These are phyloP conservation scores for Alectoria sarmentosa DNA, from an alignment of 495 filamentous ascomycete species.

Conservation along the genomic window DNA sequence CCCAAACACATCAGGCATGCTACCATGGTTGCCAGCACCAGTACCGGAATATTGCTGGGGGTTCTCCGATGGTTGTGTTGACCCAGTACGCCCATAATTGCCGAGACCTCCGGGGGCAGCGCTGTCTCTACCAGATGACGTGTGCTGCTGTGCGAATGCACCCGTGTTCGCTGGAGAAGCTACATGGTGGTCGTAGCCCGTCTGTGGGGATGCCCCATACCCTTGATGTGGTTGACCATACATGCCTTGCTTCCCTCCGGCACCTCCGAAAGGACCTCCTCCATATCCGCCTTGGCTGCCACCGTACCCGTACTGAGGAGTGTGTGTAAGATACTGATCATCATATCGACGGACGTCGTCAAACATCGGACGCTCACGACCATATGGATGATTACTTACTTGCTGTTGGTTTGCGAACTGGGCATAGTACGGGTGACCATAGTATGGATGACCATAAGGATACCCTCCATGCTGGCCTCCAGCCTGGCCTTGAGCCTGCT, in stretches of 20 bases:
- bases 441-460: constrained; percentile 72
- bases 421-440: constrained; percentile 69
- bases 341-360: constrained; percentile 51
- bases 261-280: constrained; percentile 32
- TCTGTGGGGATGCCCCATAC: constrained; percentile 65
- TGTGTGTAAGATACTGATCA: constrained; percentile 48
- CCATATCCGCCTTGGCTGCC: constrained; percentile 68
- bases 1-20: constrained; percentile 71
- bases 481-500: constrained; percentile 55
- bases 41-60: constrained; percentile 50
- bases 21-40: constrained; percentile 56
- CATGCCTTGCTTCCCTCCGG: constrained; percentile 54
- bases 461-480: constrained; percentile 49
- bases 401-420: constrained; percentile 62
- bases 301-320: constrained; percentile 57
- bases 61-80: constrained; percentile 62
- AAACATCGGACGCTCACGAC: constrained; percentile 48
- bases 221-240: constrained; percentile 71
- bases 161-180: constrained; percentile 67
- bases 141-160: constrained; percentile 57
- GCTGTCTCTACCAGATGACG: constrained; percentile 58
- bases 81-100: constrained; percentile 71
- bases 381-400: constrained; percentile 46
- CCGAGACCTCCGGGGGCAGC: constrained; percentile 47
- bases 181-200: constrained; percentile 65